A percentile compares a stretch with the other conserved stretches of the same genome.
Conservation (phyloP, 2,329 filamentous ascomycete species). For the Talaromyces marneffei region DNA sequence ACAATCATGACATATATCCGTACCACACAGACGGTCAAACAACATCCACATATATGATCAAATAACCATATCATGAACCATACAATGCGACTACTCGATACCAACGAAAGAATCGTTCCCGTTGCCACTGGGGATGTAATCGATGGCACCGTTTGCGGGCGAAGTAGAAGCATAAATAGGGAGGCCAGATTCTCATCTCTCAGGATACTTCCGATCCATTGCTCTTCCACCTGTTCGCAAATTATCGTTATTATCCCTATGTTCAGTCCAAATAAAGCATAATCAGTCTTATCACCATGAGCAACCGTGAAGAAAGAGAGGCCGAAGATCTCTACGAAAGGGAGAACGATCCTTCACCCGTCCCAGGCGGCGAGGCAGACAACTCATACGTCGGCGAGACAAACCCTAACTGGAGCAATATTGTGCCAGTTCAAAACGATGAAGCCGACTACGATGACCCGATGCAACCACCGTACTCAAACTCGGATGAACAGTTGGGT, state of each 20-base stretch:
- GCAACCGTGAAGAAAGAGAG: constrained; percentile 21
- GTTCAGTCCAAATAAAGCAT: not conserved
- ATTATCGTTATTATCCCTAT: not conserved
- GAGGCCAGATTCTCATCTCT: not conserved
- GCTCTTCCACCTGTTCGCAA: not conserved
- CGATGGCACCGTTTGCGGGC: not conserved
- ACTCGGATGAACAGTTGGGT: constrained; percentile 27
- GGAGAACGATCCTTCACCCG: constrained; percentile 24
- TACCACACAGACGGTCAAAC: not conserved
- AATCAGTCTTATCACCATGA: constrained; percentile 17
- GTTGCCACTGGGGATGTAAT: not conserved
- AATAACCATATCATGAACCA: not conserved
- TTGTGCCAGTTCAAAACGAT: constrained; percentile 23
- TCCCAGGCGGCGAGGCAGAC: constrained; percentile 19
- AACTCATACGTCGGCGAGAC: constrained; percentile 23
- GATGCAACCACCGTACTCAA: constrained; percentile 26
- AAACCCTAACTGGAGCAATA: constrained; percentile 7
- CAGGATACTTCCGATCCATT: not conserved
- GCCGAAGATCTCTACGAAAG: constrained; percentile 27
- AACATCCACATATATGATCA: not conserved
- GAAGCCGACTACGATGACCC: constrained; percentile 23
- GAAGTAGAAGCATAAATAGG: constrained; percentile 6
- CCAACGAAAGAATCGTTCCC: not conserved
- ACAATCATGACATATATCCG: not conserved
- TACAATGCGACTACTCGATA: not conserved